Evolutionary conservation across 768 basidiomycete species (phyloP).

Genomic region (Clitopilus passeckerianus): DNA sequence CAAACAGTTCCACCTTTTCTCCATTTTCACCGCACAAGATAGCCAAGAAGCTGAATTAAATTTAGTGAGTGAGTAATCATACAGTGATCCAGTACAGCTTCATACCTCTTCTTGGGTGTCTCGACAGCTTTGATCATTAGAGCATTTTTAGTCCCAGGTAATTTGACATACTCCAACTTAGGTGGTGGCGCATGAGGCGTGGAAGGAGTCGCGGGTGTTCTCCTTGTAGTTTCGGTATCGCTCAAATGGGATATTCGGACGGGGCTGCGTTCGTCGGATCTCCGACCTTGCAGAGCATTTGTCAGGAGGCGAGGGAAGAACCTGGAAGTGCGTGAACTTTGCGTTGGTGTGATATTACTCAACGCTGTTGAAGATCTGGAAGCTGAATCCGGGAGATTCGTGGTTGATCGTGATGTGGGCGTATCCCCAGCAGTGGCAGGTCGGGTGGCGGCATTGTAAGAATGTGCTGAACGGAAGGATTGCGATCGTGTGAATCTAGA

Average conservation of each 20-base stretch:
- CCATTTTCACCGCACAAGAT: constrained; percentile 91
- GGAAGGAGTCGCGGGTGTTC: constrained; percentile 22
- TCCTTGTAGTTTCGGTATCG: constrained; percentile 35
- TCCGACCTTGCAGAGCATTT: constrained; percentile 54
- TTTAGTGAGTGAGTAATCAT: background rate
- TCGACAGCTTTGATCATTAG: constrained; percentile 83
- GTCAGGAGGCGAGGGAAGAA: constrained; percentile 71
- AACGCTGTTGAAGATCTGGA: constrained; percentile 13
- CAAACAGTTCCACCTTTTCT: constrained; percentile 91
- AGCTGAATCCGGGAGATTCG: constrained; percentile 17
- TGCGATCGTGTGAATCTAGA: constrained; percentile 31
- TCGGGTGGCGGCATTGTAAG: constrained; percentile 22
- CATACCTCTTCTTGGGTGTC: constrained; percentile 81
- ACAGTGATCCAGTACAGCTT: constrained; percentile 8
- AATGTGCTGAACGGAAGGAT: constrained; percentile 33
- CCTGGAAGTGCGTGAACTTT: constrained; percentile 46
- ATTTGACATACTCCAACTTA: constrained; percentile 87
- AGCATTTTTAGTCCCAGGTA: constrained; percentile 87
- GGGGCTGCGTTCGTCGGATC: constrained; percentile 51
- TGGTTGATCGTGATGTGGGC: constrained; percentile 15
- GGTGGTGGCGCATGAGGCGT: constrained; percentile 62
- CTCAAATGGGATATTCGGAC: constrained; percentile 28
- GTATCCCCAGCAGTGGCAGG: constrained; percentile 20
- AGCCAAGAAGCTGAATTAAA: constrained; percentile 75
- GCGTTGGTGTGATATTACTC: constrained; percentile 18